phyloP scores from a whole-genome alignment of 1,284 basidiomycete species.

The Heterobasidion parviporum region DNA sequence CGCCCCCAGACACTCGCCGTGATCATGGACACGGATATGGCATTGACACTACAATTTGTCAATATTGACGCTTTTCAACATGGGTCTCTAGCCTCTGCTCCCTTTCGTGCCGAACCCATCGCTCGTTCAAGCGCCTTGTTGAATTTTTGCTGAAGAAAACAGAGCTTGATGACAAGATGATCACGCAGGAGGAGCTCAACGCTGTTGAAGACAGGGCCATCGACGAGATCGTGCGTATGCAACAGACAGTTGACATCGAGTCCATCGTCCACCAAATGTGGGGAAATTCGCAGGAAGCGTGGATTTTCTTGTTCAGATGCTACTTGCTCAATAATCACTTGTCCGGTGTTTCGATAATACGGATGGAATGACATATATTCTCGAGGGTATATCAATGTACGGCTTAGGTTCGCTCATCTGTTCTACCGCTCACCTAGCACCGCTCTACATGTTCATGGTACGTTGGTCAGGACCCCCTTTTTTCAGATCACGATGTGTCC shows the following conservation, averaged over 20 bases:
- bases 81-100: slow-evolving; percentile 23
- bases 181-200: slow-evolving; percentile 27
- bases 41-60: neutral
- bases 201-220: slow-evolving; percentile 38
- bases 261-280: slow-evolving; percentile 39
- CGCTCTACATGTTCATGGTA: slow-evolving; percentile 30
- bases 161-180: slow-evolving; percentile 24
- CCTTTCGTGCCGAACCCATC: slow-evolving; percentile 34
- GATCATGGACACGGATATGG: too few species aligned
- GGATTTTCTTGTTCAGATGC: slow-evolving; percentile 23
- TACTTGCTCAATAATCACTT: slow-evolving; percentile 43
- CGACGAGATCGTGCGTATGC: slow-evolving; percentile 30
- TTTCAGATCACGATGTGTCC: slow-evolving; percentile 60
- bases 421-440: slow-evolving; percentile 16
- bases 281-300: slow-evolving; percentile 32
- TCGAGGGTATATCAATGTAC: slow-evolving; percentile 34
- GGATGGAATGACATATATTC: slow-evolving; percentile 52
- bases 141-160: slow-evolving; percentile 32
- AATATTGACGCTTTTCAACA: neutral
- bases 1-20: too few species aligned
- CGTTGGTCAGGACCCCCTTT: neutral
- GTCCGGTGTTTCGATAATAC: slow-evolving; percentile 44
- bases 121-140: slow-evolving; percentile 37
- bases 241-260: slow-evolving; percentile 32
- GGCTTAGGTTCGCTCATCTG: slow-evolving; percentile 1